phyloP scores from a whole-genome alignment of 768 basidiomycete genomes.

The Cyclocybe aegerita region DNA sequence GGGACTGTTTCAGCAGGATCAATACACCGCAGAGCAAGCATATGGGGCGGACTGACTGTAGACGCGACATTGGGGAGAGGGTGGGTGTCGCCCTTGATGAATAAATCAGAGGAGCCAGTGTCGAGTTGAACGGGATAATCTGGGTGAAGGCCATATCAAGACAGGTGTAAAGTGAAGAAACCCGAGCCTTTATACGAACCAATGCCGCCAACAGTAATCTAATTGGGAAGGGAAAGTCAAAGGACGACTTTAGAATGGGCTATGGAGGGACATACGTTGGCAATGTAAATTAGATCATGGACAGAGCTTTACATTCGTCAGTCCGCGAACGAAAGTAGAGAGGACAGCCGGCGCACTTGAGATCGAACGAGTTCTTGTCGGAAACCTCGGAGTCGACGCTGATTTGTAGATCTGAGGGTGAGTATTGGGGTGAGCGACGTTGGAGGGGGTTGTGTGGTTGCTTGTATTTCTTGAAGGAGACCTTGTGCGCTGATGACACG shows the following conservation, averaged over 20 bases:
- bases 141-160: conserved; percentile 23
- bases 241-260: background rate
- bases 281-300: conserved; percentile 77
- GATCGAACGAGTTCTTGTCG: conserved; percentile 36
- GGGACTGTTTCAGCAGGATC: conserved; percentile 30
- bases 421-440: conserved; percentile 34
- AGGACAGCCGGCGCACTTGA: conserved; percentile 36
- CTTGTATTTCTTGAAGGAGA: conserved; percentile 48
- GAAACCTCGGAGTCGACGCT: conserved; percentile 29
- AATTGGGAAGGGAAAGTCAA: conserved; percentile 9
- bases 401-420: conserved; percentile 28
- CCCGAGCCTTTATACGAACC: conserved; percentile 37
- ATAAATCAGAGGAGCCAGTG: conserved; percentile 84
- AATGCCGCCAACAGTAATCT: conserved; percentile 68
- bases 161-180: background rate
- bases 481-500: conserved; percentile 41
- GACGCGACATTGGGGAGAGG: conserved; percentile 48
- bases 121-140: conserved; percentile 78
- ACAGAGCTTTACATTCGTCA: conserved; percentile 50
- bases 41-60: conserved; percentile 41
- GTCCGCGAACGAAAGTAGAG: conserved; percentile 6
- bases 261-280: conserved; percentile 53
- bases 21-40: conserved; percentile 8
- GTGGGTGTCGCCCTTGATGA: conserved; percentile 51
- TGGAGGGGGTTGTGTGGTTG: conserved; percentile 27